A percentile compares a stretch with the other conserved stretches of the same genome.
These are phyloP conservation scores for Babesia ovata DNA, from an alignment of 169 alveolate species.

Conservation along the genomic window DNA sequence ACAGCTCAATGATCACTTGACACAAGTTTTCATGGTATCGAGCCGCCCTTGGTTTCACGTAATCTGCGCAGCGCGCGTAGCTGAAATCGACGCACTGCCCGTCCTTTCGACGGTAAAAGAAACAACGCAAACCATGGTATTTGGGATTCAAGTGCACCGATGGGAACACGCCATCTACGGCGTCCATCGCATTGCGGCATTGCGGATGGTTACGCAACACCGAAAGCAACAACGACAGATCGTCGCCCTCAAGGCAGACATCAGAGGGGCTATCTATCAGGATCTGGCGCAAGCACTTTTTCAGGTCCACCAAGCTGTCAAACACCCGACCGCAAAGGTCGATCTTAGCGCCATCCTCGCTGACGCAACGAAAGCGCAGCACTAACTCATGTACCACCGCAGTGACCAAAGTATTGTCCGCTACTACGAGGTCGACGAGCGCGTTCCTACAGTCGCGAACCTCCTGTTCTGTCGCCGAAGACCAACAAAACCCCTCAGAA, in stretches of 20 bases:
- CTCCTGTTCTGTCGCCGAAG: conserved; percentile 24
- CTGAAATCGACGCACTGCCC: conserved; percentile 60
- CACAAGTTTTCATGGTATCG: conserved; percentile 12
- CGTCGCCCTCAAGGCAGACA: conserved; percentile 61
- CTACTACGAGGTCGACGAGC: conserved; percentile 45
- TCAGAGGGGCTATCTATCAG: conserved; percentile 25
- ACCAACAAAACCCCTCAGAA: conserved; percentile 50
- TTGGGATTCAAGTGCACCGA: conserved; percentile 59
- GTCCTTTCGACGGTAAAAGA: conserved; percentile 40
- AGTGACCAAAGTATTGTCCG: conserved; percentile 22
- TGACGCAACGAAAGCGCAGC: conserved; percentile 22
- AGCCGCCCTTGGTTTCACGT: conserved; percentile 35
- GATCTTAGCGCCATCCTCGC: conserved; percentile 33
- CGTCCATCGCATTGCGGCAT: not conserved
- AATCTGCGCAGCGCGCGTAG: conserved; percentile 63
- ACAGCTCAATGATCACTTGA: conserved; percentile 49
- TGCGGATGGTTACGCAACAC: conserved; percentile 62
- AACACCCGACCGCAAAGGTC: conserved; percentile 35
- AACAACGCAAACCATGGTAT: conserved; percentile 55
- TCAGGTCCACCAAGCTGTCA: conserved; percentile 35
- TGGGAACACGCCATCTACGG: conserved; percentile 39
- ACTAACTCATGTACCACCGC: conserved; percentile 21
- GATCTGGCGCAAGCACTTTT: conserved; percentile 48
- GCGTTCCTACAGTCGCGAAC: conserved; percentile 26
- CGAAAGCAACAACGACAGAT: conserved; percentile 39